phyloP scores from a whole-genome alignment of 176 grass and related monocot genomes.

The Lolium rigidum region DNA sequence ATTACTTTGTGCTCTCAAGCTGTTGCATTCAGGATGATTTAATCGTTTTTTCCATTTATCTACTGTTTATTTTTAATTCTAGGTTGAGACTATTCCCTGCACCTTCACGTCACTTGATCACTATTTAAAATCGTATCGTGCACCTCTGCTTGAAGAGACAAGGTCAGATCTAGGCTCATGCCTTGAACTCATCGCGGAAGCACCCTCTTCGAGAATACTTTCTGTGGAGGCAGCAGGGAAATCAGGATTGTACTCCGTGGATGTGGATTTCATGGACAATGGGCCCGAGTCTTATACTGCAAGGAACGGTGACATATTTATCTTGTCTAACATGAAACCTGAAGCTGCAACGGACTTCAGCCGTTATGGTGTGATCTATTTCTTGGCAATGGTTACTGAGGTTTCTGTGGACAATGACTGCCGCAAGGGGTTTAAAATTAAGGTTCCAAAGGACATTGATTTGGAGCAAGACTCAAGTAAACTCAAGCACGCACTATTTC shows the following conservation, averaged over 20 bases:
- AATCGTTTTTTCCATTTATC: not conserved
- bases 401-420: constrained; percentile 52
- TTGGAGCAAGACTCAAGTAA: not conserved
- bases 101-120: constrained; percentile 43
- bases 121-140: constrained; percentile 57
- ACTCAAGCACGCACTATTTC: constrained; percentile 52
- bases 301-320: constrained; percentile 63
- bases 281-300: constrained; percentile 50
- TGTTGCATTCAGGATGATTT: not conserved
- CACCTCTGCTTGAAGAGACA: constrained; percentile 77
- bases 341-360: constrained; percentile 47
- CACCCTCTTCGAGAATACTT: constrained; percentile 53
- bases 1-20: not conserved
- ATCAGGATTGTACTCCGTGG: constrained; percentile 41
- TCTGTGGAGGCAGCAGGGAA: constrained; percentile 40
- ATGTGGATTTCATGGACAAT: constrained; percentile 56
- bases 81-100: constrained; percentile 62
- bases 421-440: constrained; percentile 52
- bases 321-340: constrained; percentile 60
- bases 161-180: constrained; percentile 51
- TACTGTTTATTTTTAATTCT: not conserved
- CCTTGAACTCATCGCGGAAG: constrained; percentile 53
- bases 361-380: constrained; percentile 54
- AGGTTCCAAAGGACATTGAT: constrained; percentile 34
- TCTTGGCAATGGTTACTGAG: constrained; percentile 59